These are phyloP conservation scores for Grosmannia huntii DNA, from an alignment of 2,329 filamentous ascomycete genomes.

Conservation along the genomic window DNA sequence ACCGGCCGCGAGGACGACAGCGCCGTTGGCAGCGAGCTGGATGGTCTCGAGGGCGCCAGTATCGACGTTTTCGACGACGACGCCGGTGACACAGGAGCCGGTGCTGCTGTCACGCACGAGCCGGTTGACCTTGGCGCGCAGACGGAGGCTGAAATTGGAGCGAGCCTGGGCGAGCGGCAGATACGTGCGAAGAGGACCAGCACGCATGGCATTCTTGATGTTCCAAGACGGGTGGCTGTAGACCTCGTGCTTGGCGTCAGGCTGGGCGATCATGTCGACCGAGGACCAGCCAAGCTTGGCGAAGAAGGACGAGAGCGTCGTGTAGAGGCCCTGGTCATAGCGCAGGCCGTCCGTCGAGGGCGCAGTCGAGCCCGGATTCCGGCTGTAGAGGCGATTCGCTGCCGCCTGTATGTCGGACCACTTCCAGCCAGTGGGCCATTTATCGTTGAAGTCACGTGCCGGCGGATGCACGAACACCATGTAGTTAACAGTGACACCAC, in stretches of 20 bases:
- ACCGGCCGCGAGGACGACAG: slow-evolving; percentile 49
- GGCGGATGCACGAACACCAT: slow-evolving; percentile 54
- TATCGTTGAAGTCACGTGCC: slow-evolving; percentile 57
- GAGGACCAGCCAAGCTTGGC: slow-evolving; percentile 20
- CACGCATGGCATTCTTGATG: slow-evolving; percentile 47
- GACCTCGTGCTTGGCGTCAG: slow-evolving; percentile 47
- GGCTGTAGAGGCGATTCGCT: slow-evolving; percentile 48
- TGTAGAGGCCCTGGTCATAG: slow-evolving; percentile 55
- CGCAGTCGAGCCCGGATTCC: slow-evolving; percentile 56
- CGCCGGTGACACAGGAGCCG: slow-evolving; percentile 36
- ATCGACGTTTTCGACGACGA: slow-evolving; percentile 34
- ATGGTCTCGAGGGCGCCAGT: slow-evolving; percentile 4
- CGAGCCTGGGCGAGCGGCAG: slow-evolving; percentile 42
- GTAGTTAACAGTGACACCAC: slow-evolving; percentile 49
- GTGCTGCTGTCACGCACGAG: slow-evolving; percentile 41
- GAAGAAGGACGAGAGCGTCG: slow-evolving; percentile 47
- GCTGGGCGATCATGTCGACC: slow-evolving; percentile 42
- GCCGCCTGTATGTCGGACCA: slow-evolving; percentile 46
- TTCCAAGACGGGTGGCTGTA: slow-evolving; percentile 51
- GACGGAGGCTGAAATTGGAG: slow-evolving; percentile 47
- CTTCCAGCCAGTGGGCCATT: slow-evolving; percentile 63
- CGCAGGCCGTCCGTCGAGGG: slow-evolving; percentile 54
- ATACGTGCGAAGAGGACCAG: slow-evolving; percentile 54
- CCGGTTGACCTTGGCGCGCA: slow-evolving; percentile 46
- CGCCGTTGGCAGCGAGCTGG: slow-evolving; percentile 27